Conservation (phyloP, 2,329 filamentous ascomycete genomes). For the Botrytis fragariae region DNA sequence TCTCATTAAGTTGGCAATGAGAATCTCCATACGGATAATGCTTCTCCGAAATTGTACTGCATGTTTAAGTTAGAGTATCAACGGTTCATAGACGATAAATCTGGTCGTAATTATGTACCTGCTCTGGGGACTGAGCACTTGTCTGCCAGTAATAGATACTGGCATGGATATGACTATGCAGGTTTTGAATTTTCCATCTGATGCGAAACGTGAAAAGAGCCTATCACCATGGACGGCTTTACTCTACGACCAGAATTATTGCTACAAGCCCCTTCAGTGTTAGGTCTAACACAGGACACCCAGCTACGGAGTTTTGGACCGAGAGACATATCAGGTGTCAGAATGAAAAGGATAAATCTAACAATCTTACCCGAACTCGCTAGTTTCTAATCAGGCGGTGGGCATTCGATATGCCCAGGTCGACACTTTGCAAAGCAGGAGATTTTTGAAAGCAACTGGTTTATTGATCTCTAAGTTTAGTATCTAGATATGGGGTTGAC, state of each 20-base stretch:
- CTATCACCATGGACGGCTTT: conserved; percentile 31
- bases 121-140: neutral
- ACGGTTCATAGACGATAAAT: neutral
- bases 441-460: conserved; percentile 21
- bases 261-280: conserved; percentile 36
- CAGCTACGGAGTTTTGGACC: conserved; percentile 20
- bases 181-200: conserved; percentile 32
- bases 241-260: conserved; percentile 20
- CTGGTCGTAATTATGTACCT: neutral
- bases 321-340: conserved; percentile 17
- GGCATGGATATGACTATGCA: neutral
- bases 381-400: too few relatives aligned
- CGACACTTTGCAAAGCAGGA: conserved; percentile 30
- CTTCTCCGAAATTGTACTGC: neutral
- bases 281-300: conserved; percentile 20
- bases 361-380: neutral
- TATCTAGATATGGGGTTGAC: conserved; percentile 21
- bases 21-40: neutral
- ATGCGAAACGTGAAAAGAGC: conserved; percentile 35
- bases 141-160: neutral
- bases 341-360: neutral
- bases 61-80: neutral
- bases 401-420: conserved; percentile 24
- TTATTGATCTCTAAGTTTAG: conserved; percentile 26
- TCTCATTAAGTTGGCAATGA: neutral